Evolutionary conservation across 129 eudicot genomes (phyloP).

Genomic region (Oenanthe sinensis): DNA sequence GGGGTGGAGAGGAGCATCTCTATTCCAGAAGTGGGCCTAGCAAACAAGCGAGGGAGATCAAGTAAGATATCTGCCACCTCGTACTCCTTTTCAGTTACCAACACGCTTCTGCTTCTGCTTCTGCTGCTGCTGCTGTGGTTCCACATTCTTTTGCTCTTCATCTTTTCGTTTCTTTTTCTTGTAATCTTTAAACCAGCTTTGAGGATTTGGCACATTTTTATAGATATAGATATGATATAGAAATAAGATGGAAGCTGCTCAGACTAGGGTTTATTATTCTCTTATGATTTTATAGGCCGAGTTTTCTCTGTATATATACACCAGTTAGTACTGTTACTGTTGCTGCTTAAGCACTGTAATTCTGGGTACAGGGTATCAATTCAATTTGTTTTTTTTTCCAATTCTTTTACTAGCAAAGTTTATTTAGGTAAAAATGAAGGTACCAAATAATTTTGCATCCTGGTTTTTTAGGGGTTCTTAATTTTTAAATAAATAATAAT

Average conservation of each 20-base stretch:
- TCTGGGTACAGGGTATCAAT: too few relatives aligned
- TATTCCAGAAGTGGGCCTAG: neutral
- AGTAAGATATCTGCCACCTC: slow-evolving; percentile 26
- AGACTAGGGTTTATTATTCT: neutral
- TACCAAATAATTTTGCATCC: too few relatives aligned
- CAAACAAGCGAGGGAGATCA: slow-evolving; percentile 7
- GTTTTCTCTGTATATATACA: neutral
- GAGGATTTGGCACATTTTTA: neutral
- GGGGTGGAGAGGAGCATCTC: neutral
- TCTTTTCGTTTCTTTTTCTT: neutral
- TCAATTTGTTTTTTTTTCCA: too few relatives aligned
- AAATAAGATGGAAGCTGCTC: neutral
- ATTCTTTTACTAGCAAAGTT: too few relatives aligned
- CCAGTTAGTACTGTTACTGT: neutral
- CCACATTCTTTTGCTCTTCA: slow-evolving; percentile 5
- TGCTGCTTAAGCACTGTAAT: neutral
- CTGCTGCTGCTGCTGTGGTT: neutral
- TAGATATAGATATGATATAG: too few relatives aligned
- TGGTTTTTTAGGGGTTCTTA: too few relatives aligned
- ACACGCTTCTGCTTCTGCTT: neutral
- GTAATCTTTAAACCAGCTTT: neutral
- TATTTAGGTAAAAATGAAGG: too few relatives aligned
- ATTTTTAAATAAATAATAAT: too few relatives aligned
- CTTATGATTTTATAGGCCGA: neutral
- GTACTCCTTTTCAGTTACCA: slow-evolving; percentile 20